Base-by-base conservation (phyloP, 1,284 basidiomycete genomes). In the Heterobasidion occidentale region DNA sequence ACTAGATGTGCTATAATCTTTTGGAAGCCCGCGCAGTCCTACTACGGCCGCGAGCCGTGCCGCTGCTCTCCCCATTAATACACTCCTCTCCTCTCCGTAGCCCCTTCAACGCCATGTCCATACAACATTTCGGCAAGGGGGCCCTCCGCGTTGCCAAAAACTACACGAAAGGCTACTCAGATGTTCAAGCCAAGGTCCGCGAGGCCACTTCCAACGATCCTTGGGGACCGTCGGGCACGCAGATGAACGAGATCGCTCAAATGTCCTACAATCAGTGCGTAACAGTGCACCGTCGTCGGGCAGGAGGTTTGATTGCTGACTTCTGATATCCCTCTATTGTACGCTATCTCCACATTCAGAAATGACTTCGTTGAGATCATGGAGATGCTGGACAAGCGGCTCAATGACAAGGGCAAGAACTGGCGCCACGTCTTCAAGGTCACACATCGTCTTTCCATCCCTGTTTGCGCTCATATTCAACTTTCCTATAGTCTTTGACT, bases 121-220 rank as follows among this genome's bases (percentile, higher is more conserved):
- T 71, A 36, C 85, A 88, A 69, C 78, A 87, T 64, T 84, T 90
- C 70, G 86, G 84, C 61, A 90, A 90, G 71, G 84, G 81, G 59
- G 88, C 90, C 51, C 79, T 94, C 52, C 83, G 93, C 55, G 90
- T 92, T 46, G 90, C 90, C 57, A 96, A 96, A 74, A 95, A 96
- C 71, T 95, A 95, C 70, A 96, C 94, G 49, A 96, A 95, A 67
- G 88, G 94, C 8, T 97, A 97, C 73, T 94, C 92, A 54, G 93
- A 97, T 64, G 89, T 88, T 0, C 90, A 98, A 74, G 86, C 93
- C 53, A 98, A 98, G 72, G 93, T 98, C 58, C 85, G 96, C 59
- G 95, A 98, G 78, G 94, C 96, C 33, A 99, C 97, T n/a, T 95
- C 92, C n/a, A 99, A 99, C 74, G 96, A 99, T 71, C 92, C 97